Base-by-base conservation (phyloP, 306 rosid genomes). In the Psophocarpus tetragonolobus region DNA sequence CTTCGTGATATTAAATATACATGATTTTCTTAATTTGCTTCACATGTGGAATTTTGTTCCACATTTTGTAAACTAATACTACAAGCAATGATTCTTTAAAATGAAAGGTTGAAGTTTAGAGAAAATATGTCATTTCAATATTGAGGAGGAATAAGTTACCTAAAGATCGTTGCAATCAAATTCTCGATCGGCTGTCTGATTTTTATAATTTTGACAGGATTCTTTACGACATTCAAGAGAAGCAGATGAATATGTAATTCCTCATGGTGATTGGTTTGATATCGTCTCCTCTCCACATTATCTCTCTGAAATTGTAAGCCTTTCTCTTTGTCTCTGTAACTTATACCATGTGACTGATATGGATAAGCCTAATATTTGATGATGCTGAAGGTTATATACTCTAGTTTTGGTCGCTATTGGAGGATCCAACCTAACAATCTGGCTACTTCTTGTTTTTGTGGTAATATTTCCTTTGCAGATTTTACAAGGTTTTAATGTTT, bases 251-350 rank as follows among this genome's bases (percentile, higher is more conserved):
- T 94, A 94, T 69, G 86, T 79, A 73, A 92, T 92, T 76, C 97
- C 98, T 79, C 78, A 14, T 5, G 98, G 97, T 35, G 97, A 91
- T 83, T 94, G 97, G 98, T 94, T 94, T 65, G 87, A 88, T 77
- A 17, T 82, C 0, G 98, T 94, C 39, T 94, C 97, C 4, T 92
- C 93, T 30, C 90, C 98, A 4, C 98, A 94, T 67, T 94, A 94
- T 84, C 93, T 95, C 53, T 87, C 97, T 30, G 98, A 92, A 87
- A 91, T 92, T 26, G 98, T 92, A 89, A 85, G 78, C 23, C 72
- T 47, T 79, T 42, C 68, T 67, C 73, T 41, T n/a, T 32, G 62
- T 69, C 73, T 42, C 27, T 72, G 0, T 48, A 64, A 6, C 17
- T n/a, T 61, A 20, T 35, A 18, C 29, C 51, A 20, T 58, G 60